phyloP scores from a whole-genome alignment of 768 basidiomycete species.

The Boletus tomentosulus region DNA sequence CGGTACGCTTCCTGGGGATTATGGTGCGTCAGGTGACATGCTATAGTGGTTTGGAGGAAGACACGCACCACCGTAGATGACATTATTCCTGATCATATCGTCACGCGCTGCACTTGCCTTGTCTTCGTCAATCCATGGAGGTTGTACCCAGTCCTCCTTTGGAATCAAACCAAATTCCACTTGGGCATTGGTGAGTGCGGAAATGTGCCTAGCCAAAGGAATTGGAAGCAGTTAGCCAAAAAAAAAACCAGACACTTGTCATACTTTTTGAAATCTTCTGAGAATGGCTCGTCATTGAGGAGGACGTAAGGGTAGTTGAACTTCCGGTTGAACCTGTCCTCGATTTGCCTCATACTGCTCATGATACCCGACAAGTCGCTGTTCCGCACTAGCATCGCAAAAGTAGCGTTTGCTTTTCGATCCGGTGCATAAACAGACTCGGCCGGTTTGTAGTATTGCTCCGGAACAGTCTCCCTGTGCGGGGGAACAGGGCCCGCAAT shows the following conservation, averaged over 20 bases:
- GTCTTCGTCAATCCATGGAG: conserved; percentile 71
- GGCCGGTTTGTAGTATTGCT: conserved; percentile 48
- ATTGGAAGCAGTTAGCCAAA: conserved; percentile 5
- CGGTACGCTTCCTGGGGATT: conserved; percentile 62
- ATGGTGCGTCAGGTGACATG: neutral
- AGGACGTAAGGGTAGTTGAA: conserved; percentile 86
- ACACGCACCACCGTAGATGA: conserved; percentile 60
- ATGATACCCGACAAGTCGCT: conserved; percentile 56
- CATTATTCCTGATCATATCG: conserved; percentile 57
- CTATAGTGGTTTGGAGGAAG: conserved; percentile 1
- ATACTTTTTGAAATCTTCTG: conserved; percentile 67
- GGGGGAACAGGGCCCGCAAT: conserved; percentile 35
- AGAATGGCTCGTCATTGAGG: conserved; percentile 81
- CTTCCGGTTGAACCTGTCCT: conserved; percentile 81
- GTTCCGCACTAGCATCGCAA: conserved; percentile 78
- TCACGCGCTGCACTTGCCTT: conserved; percentile 54
- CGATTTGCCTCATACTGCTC: conserved; percentile 67
- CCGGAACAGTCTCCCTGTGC: conserved; percentile 56
- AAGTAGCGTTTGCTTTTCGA: conserved; percentile 77
- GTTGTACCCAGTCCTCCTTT: conserved; percentile 70
- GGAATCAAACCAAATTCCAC: conserved; percentile 64
- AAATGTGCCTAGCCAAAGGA: conserved; percentile 27
- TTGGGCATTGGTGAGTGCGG: conserved; percentile 25
- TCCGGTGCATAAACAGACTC: conserved; percentile 36
- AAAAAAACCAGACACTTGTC: conserved; percentile 9